Base-by-base conservation (phyloP, 371 early-diverging fungal genomes). In the Haplosporangium sp. region DNA sequence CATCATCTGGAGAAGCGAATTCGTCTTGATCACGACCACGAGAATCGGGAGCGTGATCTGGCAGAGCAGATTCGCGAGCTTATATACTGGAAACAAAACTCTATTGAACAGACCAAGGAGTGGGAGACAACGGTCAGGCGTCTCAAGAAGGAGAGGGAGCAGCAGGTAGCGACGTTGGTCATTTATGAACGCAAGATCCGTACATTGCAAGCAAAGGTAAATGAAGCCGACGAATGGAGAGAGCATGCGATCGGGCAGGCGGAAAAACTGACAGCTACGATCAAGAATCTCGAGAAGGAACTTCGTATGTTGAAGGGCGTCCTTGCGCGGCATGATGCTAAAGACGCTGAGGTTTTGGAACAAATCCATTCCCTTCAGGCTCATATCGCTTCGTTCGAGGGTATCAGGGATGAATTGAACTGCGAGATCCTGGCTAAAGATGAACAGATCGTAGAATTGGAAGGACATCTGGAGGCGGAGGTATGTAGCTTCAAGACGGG, bases 111-210 rank as follows among this genome's bases (percentile, higher is more conserved):
- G 53, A 62, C 60, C 13, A 64, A 63, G 6, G 74, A 74, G 41
- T 74, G 74, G 74, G 68, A 74, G 51, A 55, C 52, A 0, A 73
- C 68, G 1, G 74, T 67, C 4, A 11, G 54, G 13, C 47, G 59
- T 21, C 52, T 67, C 21, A 55, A 67, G 56, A 23, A 46, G 11
- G 68, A 63, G 56, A 67, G 59, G 50, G 52, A 58, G 16, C 41
- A 14, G 13, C 67, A 58, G 20, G 64, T 56, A 0, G 58, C 42
- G 4, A 18, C 37, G 23, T 8, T 68, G 40, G 54, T 23, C 10
- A 16, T 18, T 0, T 38, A 54, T 29, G 55, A 74, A 38, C 14
- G 23, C 3, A 55, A 55, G 52, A 67, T 74, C 37, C 18, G 40
- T 3, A 11, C 4, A 0, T 54, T 74, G 11, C 55, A 63, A 37